Evolutionary conservation across 2,329 filamentous ascomycete genomes (phyloP), one percentile per base, ranked within the genome.

Genomic region (Talaromyces sp.): DNA sequence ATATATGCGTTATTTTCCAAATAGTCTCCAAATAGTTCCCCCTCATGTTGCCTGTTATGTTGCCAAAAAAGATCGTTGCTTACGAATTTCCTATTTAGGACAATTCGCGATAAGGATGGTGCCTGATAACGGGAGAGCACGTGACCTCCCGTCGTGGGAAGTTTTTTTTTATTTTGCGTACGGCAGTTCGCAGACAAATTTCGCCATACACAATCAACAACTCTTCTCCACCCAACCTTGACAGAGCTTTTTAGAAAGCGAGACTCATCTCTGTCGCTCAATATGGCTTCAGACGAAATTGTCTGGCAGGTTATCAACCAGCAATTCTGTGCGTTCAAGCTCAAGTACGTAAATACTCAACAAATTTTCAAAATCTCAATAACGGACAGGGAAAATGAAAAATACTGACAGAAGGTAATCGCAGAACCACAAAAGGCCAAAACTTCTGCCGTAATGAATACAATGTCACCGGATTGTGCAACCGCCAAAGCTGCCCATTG

Each of bases 241-340:
- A 45, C 67, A 67, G 58, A 60, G 66, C 68, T 59, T 49, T 67
- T 31, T 66, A 66, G 24, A 64, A 65, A 58, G 63, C 33, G 45
- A 37, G n/a, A 24, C 1, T 37, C 27, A 6, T 24, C 3, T 37
- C 8, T 37, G 22, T 24, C 35, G 14, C n/a, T 19, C 4, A 43
- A 56, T 1, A 66, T 60, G 62, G 70, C 91, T 66, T 96, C 92
- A 68, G 94, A 98, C 84, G 94, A 98, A 80, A 96, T 98, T 70
- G 90, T 98, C 69, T 99, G 95, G 95, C 89, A 93, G 78, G 91
- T 97, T 65, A 97, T 97, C 71, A 96, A 96, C 80, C 91, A 95
- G 80, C 91, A 94, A 76, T 96, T 95, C 78, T 98, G 95, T 83
- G 89, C 90, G 60, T 98, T 93, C 84, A 97, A 97, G 77, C 84